Conservation (phyloP, 495 filamentous ascomycete genomes). For the Penicillium argentinense region DNA sequence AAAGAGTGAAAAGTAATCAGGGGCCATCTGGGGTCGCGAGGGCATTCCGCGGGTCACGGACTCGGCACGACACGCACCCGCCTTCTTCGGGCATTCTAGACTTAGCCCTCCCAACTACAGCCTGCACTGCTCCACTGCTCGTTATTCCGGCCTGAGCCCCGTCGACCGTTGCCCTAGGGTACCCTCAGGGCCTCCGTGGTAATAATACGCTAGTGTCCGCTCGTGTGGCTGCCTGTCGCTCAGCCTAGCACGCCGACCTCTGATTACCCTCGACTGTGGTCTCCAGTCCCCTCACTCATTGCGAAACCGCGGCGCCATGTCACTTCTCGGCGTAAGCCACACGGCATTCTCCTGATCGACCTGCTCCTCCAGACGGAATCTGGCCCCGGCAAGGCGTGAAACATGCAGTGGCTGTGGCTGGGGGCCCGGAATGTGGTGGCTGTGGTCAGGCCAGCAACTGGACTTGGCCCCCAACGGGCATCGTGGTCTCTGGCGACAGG, state of each 20-base stretch:
- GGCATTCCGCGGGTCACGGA: not conserved
- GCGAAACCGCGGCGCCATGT: conserved; percentile 11
- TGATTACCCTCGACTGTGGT: not conserved
- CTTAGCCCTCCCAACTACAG: not conserved
- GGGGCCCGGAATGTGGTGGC: conserved; percentile 1
- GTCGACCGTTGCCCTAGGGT: not conserved
- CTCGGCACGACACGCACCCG: not conserved
- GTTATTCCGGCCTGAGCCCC: not conserved
- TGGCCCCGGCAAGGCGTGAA: not conserved
- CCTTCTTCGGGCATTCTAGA: conserved; percentile 1
- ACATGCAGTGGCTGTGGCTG: conserved; percentile 8
- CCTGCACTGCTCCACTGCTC: not conserved
- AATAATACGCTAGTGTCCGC: no score
- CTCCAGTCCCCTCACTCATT: no score
- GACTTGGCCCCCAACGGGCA: not conserved
- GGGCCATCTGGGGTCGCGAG: not conserved
- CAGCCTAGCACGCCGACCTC: not conserved
- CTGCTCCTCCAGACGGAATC: not conserved
- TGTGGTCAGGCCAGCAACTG: no score
- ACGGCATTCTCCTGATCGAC: not conserved
- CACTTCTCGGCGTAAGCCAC: not conserved
- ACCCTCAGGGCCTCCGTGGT: not conserved
- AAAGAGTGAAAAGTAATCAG: not conserved
- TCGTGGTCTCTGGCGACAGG: not conserved
- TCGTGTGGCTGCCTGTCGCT: conserved; percentile 1